Evolutionary conservation across 768 basidiomycete genomes (phyloP).

Genomic region (Trametes punicea): DNA sequence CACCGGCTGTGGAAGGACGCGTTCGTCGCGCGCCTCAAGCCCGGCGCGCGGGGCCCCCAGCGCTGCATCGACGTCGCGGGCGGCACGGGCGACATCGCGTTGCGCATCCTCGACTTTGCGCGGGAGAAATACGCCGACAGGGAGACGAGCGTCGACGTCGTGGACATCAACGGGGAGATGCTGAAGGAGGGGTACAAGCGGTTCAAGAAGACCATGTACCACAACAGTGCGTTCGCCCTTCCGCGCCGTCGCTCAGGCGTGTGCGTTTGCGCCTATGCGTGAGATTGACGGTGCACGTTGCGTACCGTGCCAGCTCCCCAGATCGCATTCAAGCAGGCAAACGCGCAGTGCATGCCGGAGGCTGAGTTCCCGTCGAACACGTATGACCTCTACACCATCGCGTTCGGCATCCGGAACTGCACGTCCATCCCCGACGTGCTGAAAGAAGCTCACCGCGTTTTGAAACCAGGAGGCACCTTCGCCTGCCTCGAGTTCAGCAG

Average conservation of each 20-base stretch:
- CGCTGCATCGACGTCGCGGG: slow-evolving; percentile 95
- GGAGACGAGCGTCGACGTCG: slow-evolving; percentile 83
- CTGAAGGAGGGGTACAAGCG: slow-evolving; percentile 85
- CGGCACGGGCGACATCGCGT: slow-evolving; percentile 96
- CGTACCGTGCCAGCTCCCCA: slow-evolving; percentile 65
- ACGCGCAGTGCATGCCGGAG: slow-evolving; percentile 76
- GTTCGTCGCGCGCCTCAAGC: slow-evolving; percentile 71
- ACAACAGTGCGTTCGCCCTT: slow-evolving; percentile 67
- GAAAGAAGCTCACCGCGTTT: slow-evolving; percentile 85
- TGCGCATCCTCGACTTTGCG: slow-evolving; percentile 88
- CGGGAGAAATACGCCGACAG: slow-evolving; percentile 86
- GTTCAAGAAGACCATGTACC: slow-evolving; percentile 97
- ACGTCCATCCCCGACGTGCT: slow-evolving; percentile 89
- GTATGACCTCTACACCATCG: slow-evolving; percentile 96
- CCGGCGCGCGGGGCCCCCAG: slow-evolving; percentile 69
- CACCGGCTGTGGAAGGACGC: slow-evolving; percentile 97
- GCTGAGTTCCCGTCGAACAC: slow-evolving; percentile 73
- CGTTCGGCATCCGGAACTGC: slow-evolving; percentile 97
- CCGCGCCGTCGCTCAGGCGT: background rate
- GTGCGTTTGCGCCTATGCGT: background rate
- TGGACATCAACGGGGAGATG: slow-evolving; percentile 97
- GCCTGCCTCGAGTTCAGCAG: slow-evolving; percentile 96
- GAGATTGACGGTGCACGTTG: slow-evolving; percentile 5
- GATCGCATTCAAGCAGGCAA: slow-evolving; percentile 88
- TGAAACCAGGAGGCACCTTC: slow-evolving; percentile 95